A percentile compares a stretch with the other conserved stretches of the same genome.
phyloP scores from a whole-genome alignment of 2,329 filamentous ascomycete species.

The Dothideomycetidae sp. region DNA sequence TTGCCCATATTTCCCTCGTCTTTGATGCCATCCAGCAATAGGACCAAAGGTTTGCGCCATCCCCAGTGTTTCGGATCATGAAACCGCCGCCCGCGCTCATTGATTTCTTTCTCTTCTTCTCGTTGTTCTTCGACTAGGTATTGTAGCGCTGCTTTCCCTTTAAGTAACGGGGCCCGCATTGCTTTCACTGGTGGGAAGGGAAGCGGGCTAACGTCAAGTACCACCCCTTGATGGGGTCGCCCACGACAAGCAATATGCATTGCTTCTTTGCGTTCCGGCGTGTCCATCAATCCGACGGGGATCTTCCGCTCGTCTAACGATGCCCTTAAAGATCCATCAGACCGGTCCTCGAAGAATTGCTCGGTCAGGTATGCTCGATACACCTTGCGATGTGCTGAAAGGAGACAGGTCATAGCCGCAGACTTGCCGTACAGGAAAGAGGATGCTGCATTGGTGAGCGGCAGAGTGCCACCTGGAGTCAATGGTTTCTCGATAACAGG shows the following conservation, averaged over 20 bases:
- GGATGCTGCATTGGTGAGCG: conserved; percentile 72
- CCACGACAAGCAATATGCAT: conserved; percentile 73
- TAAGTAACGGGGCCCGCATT: conserved; percentile 22
- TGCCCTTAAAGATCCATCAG: conserved; percentile 8
- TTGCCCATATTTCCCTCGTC: conserved; percentile 86
- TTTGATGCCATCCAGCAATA: conserved; percentile 56
- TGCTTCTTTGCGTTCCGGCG: conserved; percentile 21
- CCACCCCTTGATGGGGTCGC: conserved; percentile 76
- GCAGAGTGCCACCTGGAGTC: conserved; percentile 32
- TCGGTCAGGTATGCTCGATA: conserved; percentile 65
- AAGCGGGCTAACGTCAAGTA: conserved; percentile 75
- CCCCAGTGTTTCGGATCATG: neutral
- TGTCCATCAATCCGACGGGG: neutral
- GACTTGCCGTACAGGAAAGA: conserved; percentile 82
- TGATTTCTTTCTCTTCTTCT: neutral
- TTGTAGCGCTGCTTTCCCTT: conserved; percentile 14
- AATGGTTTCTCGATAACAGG: no score
- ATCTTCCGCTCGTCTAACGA: neutral
- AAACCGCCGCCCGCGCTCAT: neutral
- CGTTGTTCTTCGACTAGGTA: neutral
- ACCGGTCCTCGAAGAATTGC: neutral
- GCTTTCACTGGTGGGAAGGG: conserved; percentile 37
- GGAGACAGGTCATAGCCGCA: conserved; percentile 66
- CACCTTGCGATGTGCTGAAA: conserved; percentile 52
- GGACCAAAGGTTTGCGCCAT: conserved; percentile 51